Percentiles rank a stretch among this genome's conserved stretches.
Evolutionary conservation across 345 rosid species (phyloP).

Genomic region (Erysimum cheiranthoides): DNA sequence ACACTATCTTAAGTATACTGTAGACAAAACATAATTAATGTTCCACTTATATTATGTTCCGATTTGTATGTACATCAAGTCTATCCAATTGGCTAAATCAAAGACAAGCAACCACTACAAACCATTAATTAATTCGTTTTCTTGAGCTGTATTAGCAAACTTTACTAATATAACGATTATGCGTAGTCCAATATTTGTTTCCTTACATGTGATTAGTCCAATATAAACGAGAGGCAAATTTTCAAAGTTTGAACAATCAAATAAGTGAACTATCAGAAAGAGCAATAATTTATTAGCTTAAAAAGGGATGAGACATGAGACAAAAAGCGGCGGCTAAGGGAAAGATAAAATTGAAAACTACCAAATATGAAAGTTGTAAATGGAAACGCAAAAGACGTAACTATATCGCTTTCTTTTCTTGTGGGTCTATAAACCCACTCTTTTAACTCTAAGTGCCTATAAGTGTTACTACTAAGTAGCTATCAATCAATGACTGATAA

Average conservation of each 20-base stretch:
- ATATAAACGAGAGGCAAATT: background rate
- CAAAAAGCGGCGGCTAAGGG: constrained; percentile 25
- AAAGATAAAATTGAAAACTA: constrained; percentile 1
- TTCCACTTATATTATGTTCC: constrained; percentile 1
- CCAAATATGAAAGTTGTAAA: background rate
- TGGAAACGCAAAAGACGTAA: constrained; percentile 12
- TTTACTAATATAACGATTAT: background rate
- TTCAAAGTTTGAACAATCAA: too few relatives aligned
- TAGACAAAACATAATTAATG: constrained; percentile 6
- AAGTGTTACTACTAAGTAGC: background rate
- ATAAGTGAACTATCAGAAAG: too few relatives aligned
- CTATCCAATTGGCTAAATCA: background rate
- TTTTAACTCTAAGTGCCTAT: background rate
- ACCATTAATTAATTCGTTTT: background rate
- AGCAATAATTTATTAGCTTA: constrained; percentile 1
- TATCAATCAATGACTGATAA: constrained; percentile 8
- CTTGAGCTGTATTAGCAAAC: background rate
- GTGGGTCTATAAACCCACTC: constrained; percentile 7
- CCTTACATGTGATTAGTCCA: background rate
- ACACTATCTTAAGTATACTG: background rate
- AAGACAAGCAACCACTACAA: background rate
- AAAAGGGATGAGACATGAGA: constrained; percentile 7
- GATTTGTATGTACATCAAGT: background rate
- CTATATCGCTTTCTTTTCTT: constrained; percentile 6
- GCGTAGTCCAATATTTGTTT: background rate